A percentile compares a stretch with the other conserved stretches of the same genome.
Conservation (phyloP, 805 yeast genomes). For the Starmerella riodocensis region DNA sequence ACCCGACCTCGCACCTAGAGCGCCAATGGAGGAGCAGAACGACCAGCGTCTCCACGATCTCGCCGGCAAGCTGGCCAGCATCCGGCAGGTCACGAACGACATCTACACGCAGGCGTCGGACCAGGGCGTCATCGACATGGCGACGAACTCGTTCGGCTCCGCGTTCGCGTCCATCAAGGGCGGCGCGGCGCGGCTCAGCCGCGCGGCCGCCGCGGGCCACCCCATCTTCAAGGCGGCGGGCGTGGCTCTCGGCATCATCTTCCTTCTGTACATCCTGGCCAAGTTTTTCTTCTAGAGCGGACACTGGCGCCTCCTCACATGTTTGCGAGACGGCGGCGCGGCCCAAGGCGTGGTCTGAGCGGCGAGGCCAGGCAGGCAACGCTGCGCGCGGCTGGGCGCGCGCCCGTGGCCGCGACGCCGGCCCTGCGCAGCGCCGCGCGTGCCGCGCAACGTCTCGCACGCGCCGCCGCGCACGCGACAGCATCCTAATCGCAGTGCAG, state of each 20-base stretch:
- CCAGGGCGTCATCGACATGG: constrained; percentile 29
- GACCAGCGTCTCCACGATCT: constrained; percentile 49
- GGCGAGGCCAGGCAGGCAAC: no score
- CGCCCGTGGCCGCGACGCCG: no score
- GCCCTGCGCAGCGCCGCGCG: no score
- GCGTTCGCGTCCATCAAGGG: constrained; percentile 38
- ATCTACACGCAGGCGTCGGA: constrained; percentile 52
- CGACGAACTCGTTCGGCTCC: constrained; percentile 40
- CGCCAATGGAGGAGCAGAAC: constrained; percentile 35
- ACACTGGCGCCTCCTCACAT: no score
- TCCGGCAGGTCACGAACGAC: constrained; percentile 54
- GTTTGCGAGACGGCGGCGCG: no score
- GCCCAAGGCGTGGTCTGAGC: no score
- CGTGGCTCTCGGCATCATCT: constrained; percentile 39
- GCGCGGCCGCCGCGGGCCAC: constrained; percentile 48
- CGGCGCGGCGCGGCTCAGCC: constrained; percentile 39
- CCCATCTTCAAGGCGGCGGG: constrained; percentile 48
- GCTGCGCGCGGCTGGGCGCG: no score
- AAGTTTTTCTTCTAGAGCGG: constrained; percentile 35
- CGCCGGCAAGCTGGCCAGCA: constrained; percentile 51
- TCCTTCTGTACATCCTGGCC: constrained; percentile 43
- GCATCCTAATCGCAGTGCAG: no score
- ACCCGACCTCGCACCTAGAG: background rate
- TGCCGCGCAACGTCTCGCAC: no score
- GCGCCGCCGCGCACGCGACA: no score